Percentiles rank a stretch among this genome's conserved stretches.
Conservation (phyloP, 78 protist genomes). For the Bigelowiella natans region DNA sequence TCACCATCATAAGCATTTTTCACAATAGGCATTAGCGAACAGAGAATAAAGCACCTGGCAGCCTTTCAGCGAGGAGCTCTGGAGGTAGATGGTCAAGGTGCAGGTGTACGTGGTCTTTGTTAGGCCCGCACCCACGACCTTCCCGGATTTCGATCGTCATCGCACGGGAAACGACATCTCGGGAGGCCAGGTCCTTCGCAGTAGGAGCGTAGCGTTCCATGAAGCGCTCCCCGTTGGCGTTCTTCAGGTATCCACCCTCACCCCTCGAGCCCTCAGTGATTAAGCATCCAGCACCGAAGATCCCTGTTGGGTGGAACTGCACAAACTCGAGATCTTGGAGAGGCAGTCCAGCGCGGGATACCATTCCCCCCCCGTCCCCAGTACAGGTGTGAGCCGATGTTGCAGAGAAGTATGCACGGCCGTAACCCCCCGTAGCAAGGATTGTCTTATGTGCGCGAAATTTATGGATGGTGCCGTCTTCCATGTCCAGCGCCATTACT, state of each 20-base stretch:
- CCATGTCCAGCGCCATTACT: constrained; percentile 28
- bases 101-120: constrained; percentile 88
- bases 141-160: constrained; percentile 88
- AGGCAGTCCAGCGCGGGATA: constrained; percentile 77
- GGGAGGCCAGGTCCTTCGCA: constrained; percentile 94
- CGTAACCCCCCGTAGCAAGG: constrained; percentile 55
- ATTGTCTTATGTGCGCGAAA: constrained; percentile 11
- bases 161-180: constrained; percentile 97
- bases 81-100: constrained; percentile 85
- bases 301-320: constrained; percentile 97
- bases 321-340: constrained; percentile 80
- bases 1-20: too few relatives aligned
- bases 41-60: too few relatives aligned
- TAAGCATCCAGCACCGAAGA: constrained; percentile 95
- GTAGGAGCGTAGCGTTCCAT: constrained; percentile 97
- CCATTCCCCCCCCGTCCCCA: constrained; percentile 98
- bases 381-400: constrained; percentile 98
- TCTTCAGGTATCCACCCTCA: constrained; percentile 94
- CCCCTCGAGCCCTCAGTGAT: constrained; percentile 99
- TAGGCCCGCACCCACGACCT: constrained; percentile 76
- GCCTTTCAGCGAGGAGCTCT: constrained; percentile 34
- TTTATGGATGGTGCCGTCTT: constrained; percentile 27
- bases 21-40: too few relatives aligned
- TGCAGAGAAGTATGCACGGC: constrained; percentile 78
- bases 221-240: constrained; percentile 91